phyloP scores from a whole-genome alignment of 305 asterid genomes.

The Stenogyne calaminthoides region DNA sequence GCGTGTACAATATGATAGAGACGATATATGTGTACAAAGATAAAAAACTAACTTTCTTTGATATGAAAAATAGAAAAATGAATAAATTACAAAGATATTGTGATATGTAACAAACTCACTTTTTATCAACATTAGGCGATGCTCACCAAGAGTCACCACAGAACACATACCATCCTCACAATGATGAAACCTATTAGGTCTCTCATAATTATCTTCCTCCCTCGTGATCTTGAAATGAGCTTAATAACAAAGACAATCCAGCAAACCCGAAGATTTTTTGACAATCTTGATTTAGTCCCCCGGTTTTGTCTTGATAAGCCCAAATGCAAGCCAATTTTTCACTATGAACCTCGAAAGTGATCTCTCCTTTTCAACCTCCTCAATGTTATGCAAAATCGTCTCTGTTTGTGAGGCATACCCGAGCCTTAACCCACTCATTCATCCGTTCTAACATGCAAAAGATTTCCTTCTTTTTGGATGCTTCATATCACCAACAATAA shows the following conservation, averaged over 20 bases:
- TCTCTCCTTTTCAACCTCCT: conserved; percentile 43
- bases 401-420: conserved; percentile 42
- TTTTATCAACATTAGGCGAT: not conserved
- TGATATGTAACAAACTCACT: not conserved
- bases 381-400: conserved; percentile 41
- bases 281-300: conserved; percentile 49
- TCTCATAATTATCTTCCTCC: conserved; percentile 54
- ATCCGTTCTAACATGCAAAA: conserved; percentile 48
- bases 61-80: too few species aligned
- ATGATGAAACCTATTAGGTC: conserved; percentile 64
- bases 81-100: not conserved
- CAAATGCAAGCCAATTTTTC: conserved; percentile 60
- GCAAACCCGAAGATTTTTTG: conserved; percentile 58
- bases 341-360: conserved; percentile 54
- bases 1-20: too few species aligned
- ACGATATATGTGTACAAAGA: too few species aligned
- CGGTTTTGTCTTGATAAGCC: conserved; percentile 50
- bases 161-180: conserved; percentile 48
- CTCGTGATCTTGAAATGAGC: conserved; percentile 48
- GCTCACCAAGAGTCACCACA: conserved; percentile 64
- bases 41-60: too few species aligned
- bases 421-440: conserved; percentile 44
- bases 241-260: conserved; percentile 55
- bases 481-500: conserved; percentile 55
- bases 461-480: conserved; percentile 50